Evolutionary conservation across 2,329 filamentous ascomycete genomes (phyloP).

Genomic region (Xylariaceae sp.): DNA sequence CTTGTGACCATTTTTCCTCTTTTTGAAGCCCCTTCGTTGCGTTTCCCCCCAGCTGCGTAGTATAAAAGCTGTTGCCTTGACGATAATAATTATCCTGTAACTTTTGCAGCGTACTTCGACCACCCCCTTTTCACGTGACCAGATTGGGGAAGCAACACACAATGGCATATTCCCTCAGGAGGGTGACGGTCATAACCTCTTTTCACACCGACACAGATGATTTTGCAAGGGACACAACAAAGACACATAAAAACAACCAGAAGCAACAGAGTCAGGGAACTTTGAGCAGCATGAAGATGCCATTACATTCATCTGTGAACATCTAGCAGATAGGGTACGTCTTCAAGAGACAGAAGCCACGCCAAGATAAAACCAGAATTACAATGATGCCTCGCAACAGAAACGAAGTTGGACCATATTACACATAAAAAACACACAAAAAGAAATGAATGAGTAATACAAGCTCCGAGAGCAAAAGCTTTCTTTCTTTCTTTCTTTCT

Average conservation of each 20-base stretch:
- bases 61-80: too few relatives aligned
- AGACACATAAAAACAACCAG: background rate
- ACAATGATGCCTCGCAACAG: background rate
- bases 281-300: constrained; percentile 2
- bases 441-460: background rate
- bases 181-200: too few relatives aligned
- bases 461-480: background rate
- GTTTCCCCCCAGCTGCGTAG: too few relatives aligned
- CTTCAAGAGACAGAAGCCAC: background rate
- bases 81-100: too few relatives aligned
- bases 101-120: too few relatives aligned
- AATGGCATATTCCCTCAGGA: too few relatives aligned
- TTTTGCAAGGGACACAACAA: too few relatives aligned
- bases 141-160: too few relatives aligned
- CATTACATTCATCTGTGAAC: constrained; percentile 17
- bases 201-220: too few relatives aligned
- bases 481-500: background rate
- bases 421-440: constrained; percentile 5
- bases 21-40: too few relatives aligned
- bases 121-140: too few relatives aligned
- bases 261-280: background rate
- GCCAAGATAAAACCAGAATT: constrained; percentile 7
- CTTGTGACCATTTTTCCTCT: too few relatives aligned
- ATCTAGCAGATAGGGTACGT: constrained; percentile 1
- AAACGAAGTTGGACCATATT: background rate